A percentile compares a stretch with the other conserved stretches of the same genome.
These are phyloP conservation scores for Globisporangium iwayamae DNA, from an alignment of 352 stramenopile genomes.

Conservation along the genomic window DNA sequence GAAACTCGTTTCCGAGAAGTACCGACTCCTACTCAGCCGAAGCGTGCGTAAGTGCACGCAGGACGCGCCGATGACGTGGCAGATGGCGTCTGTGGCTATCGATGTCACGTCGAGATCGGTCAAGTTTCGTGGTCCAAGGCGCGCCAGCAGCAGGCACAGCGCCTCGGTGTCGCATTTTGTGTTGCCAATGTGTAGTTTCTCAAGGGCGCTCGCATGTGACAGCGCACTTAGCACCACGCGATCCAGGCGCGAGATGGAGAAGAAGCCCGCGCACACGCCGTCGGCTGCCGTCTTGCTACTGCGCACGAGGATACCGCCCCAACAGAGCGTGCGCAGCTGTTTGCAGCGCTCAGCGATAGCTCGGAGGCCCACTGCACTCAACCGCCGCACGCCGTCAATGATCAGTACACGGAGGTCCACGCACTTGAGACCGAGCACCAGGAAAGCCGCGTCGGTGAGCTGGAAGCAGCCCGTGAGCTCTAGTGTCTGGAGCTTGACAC, in stretches of 20 bases:
- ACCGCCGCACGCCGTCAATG: constrained; percentile 56
- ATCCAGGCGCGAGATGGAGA: constrained; percentile 56
- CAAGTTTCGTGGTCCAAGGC: constrained; percentile 25
- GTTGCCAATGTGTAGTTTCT: constrained; percentile 49
- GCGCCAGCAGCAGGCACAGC: constrained; percentile 25
- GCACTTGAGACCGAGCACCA: constrained; percentile 34
- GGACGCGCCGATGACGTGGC: constrained; percentile 31
- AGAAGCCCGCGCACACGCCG: constrained; percentile 33
- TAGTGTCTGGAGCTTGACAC: constrained; percentile 37
- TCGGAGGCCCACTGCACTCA: constrained; percentile 28
- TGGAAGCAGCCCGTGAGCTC: constrained; percentile 69
- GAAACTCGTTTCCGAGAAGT: constrained; percentile 61
- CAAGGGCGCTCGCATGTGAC: constrained; percentile 21
- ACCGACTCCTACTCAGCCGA: constrained; percentile 67
- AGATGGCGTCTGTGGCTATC: constrained; percentile 64
- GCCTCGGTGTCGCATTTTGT: constrained; percentile 51
- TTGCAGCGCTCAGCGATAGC: constrained; percentile 33
- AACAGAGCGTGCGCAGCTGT: constrained; percentile 37
- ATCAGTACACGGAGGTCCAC: constrained; percentile 35
- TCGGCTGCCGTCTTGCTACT: constrained; percentile 18
- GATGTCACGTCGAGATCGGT: constrained; percentile 54
- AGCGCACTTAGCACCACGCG: constrained; percentile 27
- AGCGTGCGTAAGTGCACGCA: constrained; percentile 35
- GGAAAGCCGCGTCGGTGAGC: constrained; percentile 48
- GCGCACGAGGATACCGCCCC: constrained; percentile 61